Base-by-base conservation (phyloP, 257 asterid genomes). In the Capsicum baccatum region DNA sequence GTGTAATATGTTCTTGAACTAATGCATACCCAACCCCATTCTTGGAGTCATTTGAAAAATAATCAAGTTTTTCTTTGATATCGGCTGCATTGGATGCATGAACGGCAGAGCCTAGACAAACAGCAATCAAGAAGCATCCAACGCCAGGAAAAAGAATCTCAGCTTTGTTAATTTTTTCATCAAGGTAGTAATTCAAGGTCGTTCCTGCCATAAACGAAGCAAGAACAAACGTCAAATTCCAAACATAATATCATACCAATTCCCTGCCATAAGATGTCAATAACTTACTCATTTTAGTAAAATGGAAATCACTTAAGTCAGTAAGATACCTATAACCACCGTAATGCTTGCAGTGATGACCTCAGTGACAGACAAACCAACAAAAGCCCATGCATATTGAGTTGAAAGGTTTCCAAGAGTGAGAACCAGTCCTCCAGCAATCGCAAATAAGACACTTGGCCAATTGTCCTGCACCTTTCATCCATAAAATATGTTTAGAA, bases 61-160 rank as follows among this genome's bases (percentile, higher is more conserved):
- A 73, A n/a, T 84, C 80, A 26, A 96, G 98, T 88, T 96, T 96
- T 48, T 88, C 91, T 85, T 89, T 83, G 83, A 93, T 96, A 83
- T 96, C 99, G 0, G 91, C 91, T 84, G 91, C 93, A 21, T 96
- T 94, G 79, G 98, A 94, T 56, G 94, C 86, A 90, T 96, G 99
- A 57, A 96, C 94, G 59, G 90, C 87, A 87, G 98, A 90, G 57
- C 96, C 98, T 2, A 96, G 88, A 86, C 97, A 94, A 71, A 94
- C 99, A 85, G 99, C 99, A 88, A 94, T 88, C 89, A 96, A 86
- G 87, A 96, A 96, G 84, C 98, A 96, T 44, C 87, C 99, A 21
- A 94, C 98, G n/a, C 99, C 98, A 5, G 99, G 95, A 64, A 96
- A 96, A 69, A 96, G 98, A 86, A 96, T 92, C 92, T 93, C 95